Base-by-base conservation (phyloP, 257 asterid species). In the Penstemon newberryi region DNA sequence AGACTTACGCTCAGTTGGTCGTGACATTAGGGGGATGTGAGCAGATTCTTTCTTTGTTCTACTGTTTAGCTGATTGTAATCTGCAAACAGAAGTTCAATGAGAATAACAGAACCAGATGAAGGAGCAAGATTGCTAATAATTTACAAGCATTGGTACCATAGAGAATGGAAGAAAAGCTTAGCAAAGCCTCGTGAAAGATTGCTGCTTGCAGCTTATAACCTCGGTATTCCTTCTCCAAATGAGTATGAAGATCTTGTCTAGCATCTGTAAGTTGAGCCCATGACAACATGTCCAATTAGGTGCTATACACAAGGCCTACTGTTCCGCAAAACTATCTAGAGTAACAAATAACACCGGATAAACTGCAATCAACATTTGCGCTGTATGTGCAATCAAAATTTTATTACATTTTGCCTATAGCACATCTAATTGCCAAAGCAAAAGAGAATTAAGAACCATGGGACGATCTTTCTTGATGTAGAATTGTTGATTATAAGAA, bases 1-100 rank as follows among this genome's bases (percentile, higher is more conserved):
- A 56, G 67, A 89, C 97, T 90, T 56, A 94, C 99, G 97, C 81
- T 84, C 97, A 37, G 96, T 84, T 57, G 88, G 96, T 7, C 96
- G 83, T 52, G 88, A 79, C 84, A 85, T 49, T 19, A 93, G 83
- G 46, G 88, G 89, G 69, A 89, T 56, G 82, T 89, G 84, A 75
- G 81, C 71, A 61, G 91, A 63, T 74, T 73, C 88, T 86, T 81
- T 89, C 81, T 79, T 94, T n/a, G 70, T 49, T 75, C 77, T 62
- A n/a, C 66, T 56, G 61, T 75, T 78, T 68, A 52, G 78, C 68
- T 56, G 60, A 59, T 65, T 65, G 81, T 66, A 66, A 66, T 87
- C 97, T 93, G 88, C 79, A 79, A 78, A 66, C 19, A 60, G 39
- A 72, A 75, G 61, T 55, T 47, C 60, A 40, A 50, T 81, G 79